Evolutionary conservation across 306 rosid species (phyloP).

Genomic region (Fagus crenata): DNA sequence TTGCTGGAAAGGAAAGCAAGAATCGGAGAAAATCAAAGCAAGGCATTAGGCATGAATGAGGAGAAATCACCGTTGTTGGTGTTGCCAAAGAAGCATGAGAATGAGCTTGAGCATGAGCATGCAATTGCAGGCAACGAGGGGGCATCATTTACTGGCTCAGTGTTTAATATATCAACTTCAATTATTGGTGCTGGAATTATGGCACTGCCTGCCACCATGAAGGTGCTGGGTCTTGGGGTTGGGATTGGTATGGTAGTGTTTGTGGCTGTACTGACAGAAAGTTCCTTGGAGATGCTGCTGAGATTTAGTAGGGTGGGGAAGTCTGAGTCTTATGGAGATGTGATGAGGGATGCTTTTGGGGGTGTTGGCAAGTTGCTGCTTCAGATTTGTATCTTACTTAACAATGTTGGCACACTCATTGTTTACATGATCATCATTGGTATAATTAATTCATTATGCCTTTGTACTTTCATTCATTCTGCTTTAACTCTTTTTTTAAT

Average conservation of each 20-base stretch:
- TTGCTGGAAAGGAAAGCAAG: background rate
- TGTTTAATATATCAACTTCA: slow-evolving; percentile 63
- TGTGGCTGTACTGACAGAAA: slow-evolving; percentile 51
- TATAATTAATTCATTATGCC: background rate
- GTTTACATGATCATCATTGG: slow-evolving; percentile 70
- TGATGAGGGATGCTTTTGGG: slow-evolving; percentile 62
- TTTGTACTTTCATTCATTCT: background rate
- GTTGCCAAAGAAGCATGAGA: slow-evolving; percentile 17
- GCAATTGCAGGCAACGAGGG: background rate
- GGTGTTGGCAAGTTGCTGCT: slow-evolving; percentile 40
- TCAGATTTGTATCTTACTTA: slow-evolving; percentile 51
- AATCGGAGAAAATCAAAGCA: slow-evolving; percentile 15
- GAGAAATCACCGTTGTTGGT: slow-evolving; percentile 31
- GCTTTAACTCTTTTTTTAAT: background rate
- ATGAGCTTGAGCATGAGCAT: background rate
- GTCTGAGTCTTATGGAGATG: slow-evolving; percentile 40
- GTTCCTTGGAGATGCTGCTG: slow-evolving; percentile 54
- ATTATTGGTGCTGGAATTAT: slow-evolving; percentile 78
- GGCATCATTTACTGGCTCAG: slow-evolving; percentile 54
- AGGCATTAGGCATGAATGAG: slow-evolving; percentile 6
- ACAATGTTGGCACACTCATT: slow-evolving; percentile 65
- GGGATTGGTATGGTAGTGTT: slow-evolving; percentile 48
- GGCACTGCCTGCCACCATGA: slow-evolving; percentile 74
- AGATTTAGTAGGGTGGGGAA: slow-evolving; percentile 53
- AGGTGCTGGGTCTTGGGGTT: slow-evolving; percentile 51